Evolutionary conservation across 139 green algal species (phyloP), one percentile per base, ranked within the genome.

Genomic region (Chlamydomonas eustigma): DNA sequence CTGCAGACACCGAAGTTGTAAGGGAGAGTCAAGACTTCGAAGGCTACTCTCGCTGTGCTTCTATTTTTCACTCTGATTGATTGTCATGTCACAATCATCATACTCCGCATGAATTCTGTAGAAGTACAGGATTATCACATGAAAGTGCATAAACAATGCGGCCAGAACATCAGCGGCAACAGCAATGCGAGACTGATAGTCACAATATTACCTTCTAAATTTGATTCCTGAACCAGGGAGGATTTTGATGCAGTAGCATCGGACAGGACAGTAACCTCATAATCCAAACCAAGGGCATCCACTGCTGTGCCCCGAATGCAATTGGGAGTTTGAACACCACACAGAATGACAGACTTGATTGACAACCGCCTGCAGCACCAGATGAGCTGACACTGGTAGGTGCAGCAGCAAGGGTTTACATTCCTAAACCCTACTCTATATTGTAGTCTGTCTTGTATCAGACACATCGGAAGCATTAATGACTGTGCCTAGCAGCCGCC

Each of bases 281-380:
- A 94, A 71, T 94, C 90, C 25, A 90, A 79, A 2, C 69, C 76
- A 28, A 94, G 37, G 0, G 88, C 88, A 72, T 94, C 90, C 63
- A 89, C 88, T 2, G 88, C 90, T 2, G 90, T 93, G 8, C 82
- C 86, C 0, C 90, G 78, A 68, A 94, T 90, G 84, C 90, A 94
- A 67, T 94, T 94, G 64, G 90, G 90, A 22, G 90, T 94, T 75
- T 94, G 90, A 39, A 93, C 82, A 3, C 88, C 89, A n/a, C 76
- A 82, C 37, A 88, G 70, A 1, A 75, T 50, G 3, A 73, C 63
- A 2, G 39, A n/a, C 50, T 76, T 78, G 31, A 78, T 39, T 38
- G 52, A 63, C 35, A 85, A 38, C 24, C 76, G 71, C 64, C 77
- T 78, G 64, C 44, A 58, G 52, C n/a, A 31, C 18, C 12, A 12